These are phyloP conservation scores for Salmacisia buchloeana DNA, from an alignment of 1,284 basidiomycete species.

Conservation along the genomic window DNA sequence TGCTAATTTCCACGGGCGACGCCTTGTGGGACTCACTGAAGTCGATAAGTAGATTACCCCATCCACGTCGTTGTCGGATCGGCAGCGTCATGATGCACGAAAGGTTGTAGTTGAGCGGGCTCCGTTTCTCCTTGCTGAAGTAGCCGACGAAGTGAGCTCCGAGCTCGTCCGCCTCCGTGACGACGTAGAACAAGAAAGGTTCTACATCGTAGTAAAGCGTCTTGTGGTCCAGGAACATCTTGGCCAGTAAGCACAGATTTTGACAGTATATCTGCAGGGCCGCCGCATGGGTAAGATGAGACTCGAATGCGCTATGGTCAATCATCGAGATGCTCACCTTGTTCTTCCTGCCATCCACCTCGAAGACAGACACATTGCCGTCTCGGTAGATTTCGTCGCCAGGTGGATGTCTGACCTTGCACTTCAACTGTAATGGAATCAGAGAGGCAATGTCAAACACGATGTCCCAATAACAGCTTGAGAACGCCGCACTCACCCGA, in stretches of 20 bases:
- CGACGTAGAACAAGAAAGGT: conserved; percentile 97
- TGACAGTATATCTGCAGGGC: conserved; percentile 81
- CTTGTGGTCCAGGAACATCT: conserved; percentile 99
- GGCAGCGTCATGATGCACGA: conserved; percentile 99
- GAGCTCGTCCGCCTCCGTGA: conserved; percentile 80
- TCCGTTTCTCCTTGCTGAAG: conserved; percentile 97
- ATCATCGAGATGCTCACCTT: conserved; percentile 55
- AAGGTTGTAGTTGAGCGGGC: conserved; percentile 83
- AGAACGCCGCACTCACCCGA: conserved; percentile 57
- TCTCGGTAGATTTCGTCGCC: conserved; percentile 98
- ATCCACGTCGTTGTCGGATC: conserved; percentile 85
- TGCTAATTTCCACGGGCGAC: neutral
- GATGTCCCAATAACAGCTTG: too few relatives aligned
- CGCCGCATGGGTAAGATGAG: conserved; percentile 12
- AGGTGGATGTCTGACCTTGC: conserved; percentile 87
- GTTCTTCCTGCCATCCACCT: conserved; percentile 96
- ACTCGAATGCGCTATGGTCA: neutral
- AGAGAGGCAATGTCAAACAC: neutral
- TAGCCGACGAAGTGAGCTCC: conserved; percentile 96
- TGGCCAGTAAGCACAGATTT: conserved; percentile 95
- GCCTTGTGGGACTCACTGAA: conserved; percentile 68
- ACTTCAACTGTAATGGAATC: conserved; percentile 59
- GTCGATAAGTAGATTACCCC: conserved; percentile 91
- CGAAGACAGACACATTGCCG: conserved; percentile 80
- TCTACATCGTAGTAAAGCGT: conserved; percentile 99